Conservation (phyloP, 345 rosid species). For the Eutrema yunnanense region DNA sequence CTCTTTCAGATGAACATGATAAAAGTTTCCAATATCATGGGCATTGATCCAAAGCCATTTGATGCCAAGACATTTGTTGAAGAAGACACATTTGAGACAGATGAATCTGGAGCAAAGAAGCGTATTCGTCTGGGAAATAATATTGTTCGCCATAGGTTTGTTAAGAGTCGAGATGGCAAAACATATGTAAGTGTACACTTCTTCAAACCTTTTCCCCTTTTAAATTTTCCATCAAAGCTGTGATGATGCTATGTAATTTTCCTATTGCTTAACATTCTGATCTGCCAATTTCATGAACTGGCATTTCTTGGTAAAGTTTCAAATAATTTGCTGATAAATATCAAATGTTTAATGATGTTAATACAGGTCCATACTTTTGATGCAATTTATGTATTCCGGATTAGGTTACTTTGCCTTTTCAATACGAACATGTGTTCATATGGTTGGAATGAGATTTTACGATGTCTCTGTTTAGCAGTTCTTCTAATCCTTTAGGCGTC, state of each 20-base stretch:
- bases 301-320: slow-evolving; percentile 7
- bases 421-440: not conserved
- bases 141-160: slow-evolving; percentile 82
- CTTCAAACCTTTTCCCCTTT: not conserved
- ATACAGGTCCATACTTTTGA: not conserved
- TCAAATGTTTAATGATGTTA: not conserved
- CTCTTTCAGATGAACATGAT: slow-evolving; percentile 80
- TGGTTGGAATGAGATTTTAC: not conserved
- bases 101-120: slow-evolving; percentile 74
- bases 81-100: slow-evolving; percentile 80
- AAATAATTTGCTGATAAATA: not conserved
- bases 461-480: slow-evolving; percentile 7
- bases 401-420: not conserved
- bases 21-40: slow-evolving; percentile 97
- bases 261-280: not conserved
- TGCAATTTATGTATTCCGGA: not conserved
- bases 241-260: not conserved
- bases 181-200: slow-evolving; percentile 56
- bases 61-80: slow-evolving; percentile 91
- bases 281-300: slow-evolving; percentile 4
- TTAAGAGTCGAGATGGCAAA: slow-evolving; percentile 62
- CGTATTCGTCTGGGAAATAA: slow-evolving; percentile 88
- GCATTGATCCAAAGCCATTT: slow-evolving; percentile 87
- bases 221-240: not conserved
- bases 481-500: not conserved